phyloP scores from a whole-genome alignment of 2,329 filamentous ascomycete species.

The Thermomyces lanuginosus region DNA sequence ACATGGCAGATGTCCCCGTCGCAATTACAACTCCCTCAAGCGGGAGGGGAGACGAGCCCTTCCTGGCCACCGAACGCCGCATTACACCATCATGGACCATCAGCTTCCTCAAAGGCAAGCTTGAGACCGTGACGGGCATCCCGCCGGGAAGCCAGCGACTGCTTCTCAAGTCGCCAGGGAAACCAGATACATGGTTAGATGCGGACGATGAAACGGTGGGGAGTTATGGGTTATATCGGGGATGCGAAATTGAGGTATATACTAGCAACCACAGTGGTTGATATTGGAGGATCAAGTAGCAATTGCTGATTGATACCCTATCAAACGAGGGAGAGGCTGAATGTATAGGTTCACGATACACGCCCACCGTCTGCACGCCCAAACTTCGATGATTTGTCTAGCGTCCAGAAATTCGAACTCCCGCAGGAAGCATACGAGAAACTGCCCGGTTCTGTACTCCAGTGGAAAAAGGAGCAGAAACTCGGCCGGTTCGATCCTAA shows the following conservation, averaged over 20 bases:
- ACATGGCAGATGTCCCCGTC: slow-evolving; percentile 23
- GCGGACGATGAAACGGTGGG: slow-evolving; percentile 57
- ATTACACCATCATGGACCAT: slow-evolving; percentile 88
- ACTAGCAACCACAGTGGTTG: slow-evolving; percentile 1
- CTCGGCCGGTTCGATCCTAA: slow-evolving; percentile 90
- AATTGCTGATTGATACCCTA: slow-evolving; percentile 3
- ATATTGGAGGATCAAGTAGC: not conserved
- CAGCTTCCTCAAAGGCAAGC: slow-evolving; percentile 63
- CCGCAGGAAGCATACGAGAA: slow-evolving; percentile 72
- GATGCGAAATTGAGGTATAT: slow-evolving; percentile 29
- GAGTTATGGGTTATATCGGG: slow-evolving; percentile 27
- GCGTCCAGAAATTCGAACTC: slow-evolving; percentile 80
- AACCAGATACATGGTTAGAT: slow-evolving; percentile 43
- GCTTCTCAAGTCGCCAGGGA: slow-evolving; percentile 48
- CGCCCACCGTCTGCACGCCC: slow-evolving; percentile 58
- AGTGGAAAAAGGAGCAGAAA: slow-evolving; percentile 90
- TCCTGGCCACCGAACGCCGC: slow-evolving; percentile 62
- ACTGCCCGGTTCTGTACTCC: slow-evolving; percentile 73
- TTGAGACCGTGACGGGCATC: slow-evolving; percentile 85
- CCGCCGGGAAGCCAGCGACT: slow-evolving; percentile 66
- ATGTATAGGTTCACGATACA: slow-evolving; percentile 54
- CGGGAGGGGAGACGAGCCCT: slow-evolving; percentile 12
- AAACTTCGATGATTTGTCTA: slow-evolving; percentile 66
- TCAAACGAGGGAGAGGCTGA: not conserved
- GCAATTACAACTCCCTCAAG: slow-evolving; percentile 20